A percentile compares a stretch with the other conserved stretches of the same genome.
phyloP scores from a whole-genome alignment of 306 rosid species.

The Argentina anserina region DNA sequence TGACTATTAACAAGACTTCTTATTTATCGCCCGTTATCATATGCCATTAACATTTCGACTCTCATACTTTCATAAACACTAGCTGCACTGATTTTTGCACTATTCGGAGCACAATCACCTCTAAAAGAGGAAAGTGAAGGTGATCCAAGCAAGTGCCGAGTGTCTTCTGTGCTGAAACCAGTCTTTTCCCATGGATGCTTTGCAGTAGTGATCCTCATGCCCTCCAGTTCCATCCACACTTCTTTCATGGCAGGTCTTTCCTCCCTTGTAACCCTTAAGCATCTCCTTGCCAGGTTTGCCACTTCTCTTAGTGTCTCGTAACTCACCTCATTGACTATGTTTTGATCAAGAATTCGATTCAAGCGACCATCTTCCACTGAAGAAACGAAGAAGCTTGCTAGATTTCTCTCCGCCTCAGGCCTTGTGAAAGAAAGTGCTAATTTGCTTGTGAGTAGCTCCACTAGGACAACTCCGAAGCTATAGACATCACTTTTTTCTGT shows the following conservation, averaged over 20 bases:
- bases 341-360: neutral
- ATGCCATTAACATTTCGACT: constrained; percentile 11
- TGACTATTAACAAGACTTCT: neutral
- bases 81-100: neutral
- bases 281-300: constrained; percentile 11
- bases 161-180: neutral
- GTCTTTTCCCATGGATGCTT: constrained; percentile 1
- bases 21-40: constrained; percentile 2
- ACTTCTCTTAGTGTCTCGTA: neutral
- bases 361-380: neutral
- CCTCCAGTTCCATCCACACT: constrained; percentile 21
- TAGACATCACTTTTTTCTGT: constrained; percentile 30
- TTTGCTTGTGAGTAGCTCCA: constrained; percentile 31
- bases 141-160: constrained; percentile 1
- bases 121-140: neutral
- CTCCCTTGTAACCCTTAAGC: constrained; percentile 16
- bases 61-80: constrained; percentile 13
- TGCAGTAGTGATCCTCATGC: neutral
- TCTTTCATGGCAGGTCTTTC: constrained; percentile 17
- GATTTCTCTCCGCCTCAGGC: constrained; percentile 12
- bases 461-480: constrained; percentile 30
- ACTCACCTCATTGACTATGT: constrained; percentile 8
- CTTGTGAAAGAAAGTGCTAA: constrained; percentile 5
- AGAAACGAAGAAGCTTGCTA: constrained; percentile 11
- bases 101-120: neutral